These are phyloP conservation scores for Conticribra weissflogii DNA, from an alignment of 108 stramenopile species.

Conservation along the genomic window DNA sequence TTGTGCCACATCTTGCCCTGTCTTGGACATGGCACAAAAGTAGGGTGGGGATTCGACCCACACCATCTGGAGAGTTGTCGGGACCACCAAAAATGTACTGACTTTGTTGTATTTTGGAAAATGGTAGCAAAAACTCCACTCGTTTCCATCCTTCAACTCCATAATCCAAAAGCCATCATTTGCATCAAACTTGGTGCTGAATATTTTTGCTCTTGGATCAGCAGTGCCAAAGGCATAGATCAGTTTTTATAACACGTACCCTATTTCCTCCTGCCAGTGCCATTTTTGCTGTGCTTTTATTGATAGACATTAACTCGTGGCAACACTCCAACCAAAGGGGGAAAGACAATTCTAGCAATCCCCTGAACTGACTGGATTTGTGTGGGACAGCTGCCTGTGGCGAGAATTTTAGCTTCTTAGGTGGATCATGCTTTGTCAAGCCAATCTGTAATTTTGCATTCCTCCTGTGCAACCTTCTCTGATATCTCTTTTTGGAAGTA, in stretches of 20 bases:
- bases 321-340: neutral
- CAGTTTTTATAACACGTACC: conserved; percentile 9
- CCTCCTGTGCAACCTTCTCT: too few relatives aligned
- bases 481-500: too few relatives aligned
- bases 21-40: conserved; percentile 5
- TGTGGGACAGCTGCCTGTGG: conserved; percentile 27
- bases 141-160: conserved; percentile 2
- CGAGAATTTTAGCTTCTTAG: neutral
- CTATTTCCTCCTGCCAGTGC: conserved; percentile 14
- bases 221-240: conserved; percentile 12
- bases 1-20: conserved; percentile 24
- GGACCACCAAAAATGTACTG: neutral
- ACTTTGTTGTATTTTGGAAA: neutral
- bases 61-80: neutral
- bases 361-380: conserved; percentile 17
- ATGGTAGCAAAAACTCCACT: conserved; percentile 12
- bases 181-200: conserved; percentile 4
- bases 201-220: neutral
- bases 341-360: conserved; percentile 8
- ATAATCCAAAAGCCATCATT: conserved; percentile 16
- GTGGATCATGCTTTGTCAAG: too few relatives aligned
- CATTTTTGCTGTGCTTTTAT: conserved; percentile 4
- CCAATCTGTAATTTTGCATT: too few relatives aligned
- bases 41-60: neutral
- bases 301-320: conserved; percentile 1